These are phyloP conservation scores for Pseudozyma sp. DNA, from an alignment of 1,284 basidiomycete species.

Conservation along the genomic window DNA sequence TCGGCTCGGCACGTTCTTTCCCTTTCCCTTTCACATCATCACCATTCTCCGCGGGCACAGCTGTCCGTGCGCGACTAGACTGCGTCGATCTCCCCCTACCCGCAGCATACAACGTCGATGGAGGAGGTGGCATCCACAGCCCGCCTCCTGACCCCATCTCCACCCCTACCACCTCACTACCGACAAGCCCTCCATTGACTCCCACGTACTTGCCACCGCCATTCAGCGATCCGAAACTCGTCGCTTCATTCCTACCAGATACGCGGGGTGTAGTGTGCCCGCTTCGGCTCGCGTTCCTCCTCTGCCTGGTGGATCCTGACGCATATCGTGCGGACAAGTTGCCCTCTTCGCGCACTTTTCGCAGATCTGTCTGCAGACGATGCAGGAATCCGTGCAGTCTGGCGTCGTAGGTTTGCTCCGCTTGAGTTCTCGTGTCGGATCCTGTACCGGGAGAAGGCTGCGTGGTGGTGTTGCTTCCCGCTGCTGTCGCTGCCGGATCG, in stretches of 20 bases:
- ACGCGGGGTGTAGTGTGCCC: conserved; percentile 23
- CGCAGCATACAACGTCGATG: conserved; percentile 27
- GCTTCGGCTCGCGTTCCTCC: conserved; percentile 11
- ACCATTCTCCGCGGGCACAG: neutral
- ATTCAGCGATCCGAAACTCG: neutral
- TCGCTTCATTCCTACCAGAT: neutral
- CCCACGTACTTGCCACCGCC: neutral
- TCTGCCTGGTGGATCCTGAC: conserved; percentile 3
- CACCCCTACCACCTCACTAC: neutral
- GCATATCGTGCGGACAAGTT: conserved; percentile 29
- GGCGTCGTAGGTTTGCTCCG: conserved; percentile 21
- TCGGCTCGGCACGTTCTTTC: conserved; percentile 12
- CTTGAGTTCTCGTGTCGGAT: conserved; percentile 8
- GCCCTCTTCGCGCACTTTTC: conserved; percentile 49
- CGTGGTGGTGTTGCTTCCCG: neutral
- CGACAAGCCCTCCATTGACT: neutral
- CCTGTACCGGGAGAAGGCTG: neutral
- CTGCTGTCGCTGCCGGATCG: neutral
- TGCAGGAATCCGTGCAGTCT: conserved; percentile 44
- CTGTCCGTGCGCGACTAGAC: neutral
- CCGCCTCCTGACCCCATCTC: conserved; percentile 1
- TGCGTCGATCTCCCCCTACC: conserved; percentile 1
- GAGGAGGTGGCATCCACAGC: conserved; percentile 53
- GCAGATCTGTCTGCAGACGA: conserved; percentile 45
- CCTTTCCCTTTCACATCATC: conserved; percentile 11